A percentile compares a stretch with the other conserved stretches of the same genome.
These are phyloP conservation scores for Penicillium coprophilum DNA, from an alignment of 495 filamentous ascomycete genomes.

Conservation along the genomic window DNA sequence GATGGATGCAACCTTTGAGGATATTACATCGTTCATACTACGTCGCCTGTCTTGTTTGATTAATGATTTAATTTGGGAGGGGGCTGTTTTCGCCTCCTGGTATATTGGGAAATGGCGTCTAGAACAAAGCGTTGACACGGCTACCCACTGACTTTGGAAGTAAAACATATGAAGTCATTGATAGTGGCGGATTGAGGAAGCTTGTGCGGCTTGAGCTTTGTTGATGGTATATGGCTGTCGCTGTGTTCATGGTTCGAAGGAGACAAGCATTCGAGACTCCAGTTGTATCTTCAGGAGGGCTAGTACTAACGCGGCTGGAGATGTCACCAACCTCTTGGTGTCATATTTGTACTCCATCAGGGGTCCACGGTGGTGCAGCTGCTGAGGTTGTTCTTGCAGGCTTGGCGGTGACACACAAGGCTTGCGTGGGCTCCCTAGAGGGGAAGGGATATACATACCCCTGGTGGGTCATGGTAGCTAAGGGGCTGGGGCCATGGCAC, in stretches of 20 bases:
- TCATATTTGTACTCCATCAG: background rate
- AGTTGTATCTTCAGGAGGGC: background rate
- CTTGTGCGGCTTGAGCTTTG: background rate
- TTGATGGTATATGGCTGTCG: background rate
- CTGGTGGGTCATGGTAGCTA: background rate
- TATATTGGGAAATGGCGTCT: background rate
- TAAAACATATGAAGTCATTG: background rate
- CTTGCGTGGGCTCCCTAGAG: slow-evolving; percentile 8
- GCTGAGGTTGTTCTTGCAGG: background rate
- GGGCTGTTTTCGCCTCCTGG: background rate
- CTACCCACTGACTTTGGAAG: background rate
- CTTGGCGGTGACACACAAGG: slow-evolving; percentile 7
- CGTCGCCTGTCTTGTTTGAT: background rate
- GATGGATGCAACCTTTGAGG: background rate
- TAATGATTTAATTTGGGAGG: background rate
- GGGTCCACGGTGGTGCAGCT: background rate
- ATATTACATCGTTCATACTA: background rate
- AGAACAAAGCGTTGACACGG: background rate
- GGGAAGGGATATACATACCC: slow-evolving; percentile 6
- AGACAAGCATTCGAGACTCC: background rate
- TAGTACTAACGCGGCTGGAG: background rate
- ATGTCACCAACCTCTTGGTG: slow-evolving; percentile 1
- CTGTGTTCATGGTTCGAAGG: background rate
- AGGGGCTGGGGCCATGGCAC: background rate
- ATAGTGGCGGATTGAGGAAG: background rate